Conservation (phyloP, 2,329 filamentous ascomycete genomes). For the Penicillium digitatum region DNA sequence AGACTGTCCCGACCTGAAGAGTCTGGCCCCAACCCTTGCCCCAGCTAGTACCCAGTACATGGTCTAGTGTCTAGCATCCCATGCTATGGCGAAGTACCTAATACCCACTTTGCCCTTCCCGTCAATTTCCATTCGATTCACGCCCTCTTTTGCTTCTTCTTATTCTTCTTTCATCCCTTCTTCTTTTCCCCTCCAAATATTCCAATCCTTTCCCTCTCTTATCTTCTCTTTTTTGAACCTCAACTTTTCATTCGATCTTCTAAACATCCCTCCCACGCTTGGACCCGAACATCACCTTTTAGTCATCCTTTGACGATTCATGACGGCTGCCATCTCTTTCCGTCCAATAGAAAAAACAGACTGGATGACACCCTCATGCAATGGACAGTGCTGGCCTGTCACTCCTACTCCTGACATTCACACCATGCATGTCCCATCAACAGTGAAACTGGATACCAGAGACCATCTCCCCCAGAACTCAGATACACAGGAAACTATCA, state of each 20-base stretch:
- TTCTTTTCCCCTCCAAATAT: neutral
- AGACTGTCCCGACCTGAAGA: slow-evolving; percentile 16
- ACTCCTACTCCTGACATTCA: slow-evolving; percentile 23
- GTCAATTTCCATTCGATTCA: slow-evolving; percentile 15
- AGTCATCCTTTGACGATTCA: slow-evolving; percentile 8
- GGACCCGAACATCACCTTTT: neutral
- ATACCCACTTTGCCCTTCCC: slow-evolving; percentile 13
- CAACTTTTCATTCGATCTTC: slow-evolving; percentile 11
- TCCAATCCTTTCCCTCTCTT: slow-evolving; percentile 10
- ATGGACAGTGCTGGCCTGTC: slow-evolving; percentile 29
- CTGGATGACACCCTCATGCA: slow-evolving; percentile 34
- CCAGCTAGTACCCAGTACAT: slow-evolving; percentile 15
- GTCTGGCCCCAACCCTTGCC: slow-evolving; percentile 17
- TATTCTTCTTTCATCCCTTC: slow-evolving; percentile 14
- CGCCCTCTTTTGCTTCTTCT: slow-evolving; percentile 20
- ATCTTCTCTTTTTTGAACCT: slow-evolving; percentile 13
- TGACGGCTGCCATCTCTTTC: slow-evolving; percentile 15
- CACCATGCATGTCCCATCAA: slow-evolving; percentile 29
- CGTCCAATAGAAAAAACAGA: slow-evolving; percentile 19
- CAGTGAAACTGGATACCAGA: slow-evolving; percentile 22
- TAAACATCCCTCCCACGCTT: neutral
- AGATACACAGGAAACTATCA: slow-evolving; percentile 9
- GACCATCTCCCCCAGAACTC: slow-evolving; percentile 23
- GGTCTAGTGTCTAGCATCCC: neutral
- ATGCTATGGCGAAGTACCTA: slow-evolving; percentile 20